phyloP scores from a whole-genome alignment of 441 rosid genomes.

The Pelargonium citronellum region DNA sequence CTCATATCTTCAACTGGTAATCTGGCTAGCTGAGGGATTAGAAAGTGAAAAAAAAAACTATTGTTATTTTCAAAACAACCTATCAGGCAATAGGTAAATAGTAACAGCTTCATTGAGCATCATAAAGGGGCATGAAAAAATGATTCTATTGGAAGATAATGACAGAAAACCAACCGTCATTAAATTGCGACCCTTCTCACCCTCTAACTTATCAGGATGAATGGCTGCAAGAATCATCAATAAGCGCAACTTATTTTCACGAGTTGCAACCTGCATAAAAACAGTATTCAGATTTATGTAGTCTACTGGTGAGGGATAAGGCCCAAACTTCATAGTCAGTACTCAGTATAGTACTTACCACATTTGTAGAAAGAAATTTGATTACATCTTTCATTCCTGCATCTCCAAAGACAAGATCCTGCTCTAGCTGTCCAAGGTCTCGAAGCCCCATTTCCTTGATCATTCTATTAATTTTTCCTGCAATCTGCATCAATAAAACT shows the following conservation, averaged over 20 bases:
- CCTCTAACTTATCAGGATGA: slow-evolving; percentile 89
- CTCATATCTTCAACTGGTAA: slow-evolving; percentile 76
- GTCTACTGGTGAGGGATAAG: neutral
- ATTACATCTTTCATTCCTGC: slow-evolving; percentile 85
- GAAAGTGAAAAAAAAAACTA: neutral
- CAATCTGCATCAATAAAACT: slow-evolving; percentile 41
- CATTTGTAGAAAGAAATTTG: slow-evolving; percentile 59
- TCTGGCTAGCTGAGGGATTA: slow-evolving; percentile 59
- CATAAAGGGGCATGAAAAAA: neutral
- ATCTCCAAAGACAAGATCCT: slow-evolving; percentile 97
- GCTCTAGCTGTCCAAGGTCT: slow-evolving; percentile 93
- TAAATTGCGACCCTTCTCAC: slow-evolving; percentile 72
- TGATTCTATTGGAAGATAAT: slow-evolving; percentile 1
- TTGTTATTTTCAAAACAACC: neutral
- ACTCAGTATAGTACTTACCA: slow-evolving; percentile 34
- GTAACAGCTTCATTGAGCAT: neutral
- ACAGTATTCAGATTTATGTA: neutral
- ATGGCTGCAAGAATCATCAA: slow-evolving; percentile 84
- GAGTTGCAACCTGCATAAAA: slow-evolving; percentile 56
- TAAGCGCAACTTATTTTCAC: slow-evolving; percentile 88
- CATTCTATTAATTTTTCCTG: slow-evolving; percentile 70
- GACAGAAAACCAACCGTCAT: slow-evolving; percentile 62
- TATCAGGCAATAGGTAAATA: neutral
- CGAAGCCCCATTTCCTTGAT: slow-evolving; percentile 76
- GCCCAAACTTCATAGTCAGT: slow-evolving; percentile 59